Base-by-base conservation (phyloP, 2,329 filamentous ascomycete species). In the Colletotrichum scovillei region DNA sequence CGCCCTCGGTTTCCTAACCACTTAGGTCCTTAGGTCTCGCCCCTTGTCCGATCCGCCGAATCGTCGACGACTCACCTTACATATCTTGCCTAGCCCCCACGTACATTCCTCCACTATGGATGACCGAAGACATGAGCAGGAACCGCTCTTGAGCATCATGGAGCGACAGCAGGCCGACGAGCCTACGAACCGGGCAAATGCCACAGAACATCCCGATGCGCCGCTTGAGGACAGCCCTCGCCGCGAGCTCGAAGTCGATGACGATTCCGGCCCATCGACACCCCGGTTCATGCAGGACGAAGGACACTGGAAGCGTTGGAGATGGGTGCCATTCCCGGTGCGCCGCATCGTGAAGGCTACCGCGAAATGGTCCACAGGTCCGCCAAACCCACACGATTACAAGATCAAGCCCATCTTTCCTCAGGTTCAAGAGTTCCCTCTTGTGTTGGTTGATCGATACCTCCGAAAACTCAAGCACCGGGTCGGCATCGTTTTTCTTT, bases 401-500 rank as follows among this genome's bases (percentile, higher is more conserved):
- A 83, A 79, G 73, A 92, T 93, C 78, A 82, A 84, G 58, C 90
- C 91, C 0, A 74, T 94, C 68, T 89, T 95, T 64, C 92, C 93
- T 2, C 79, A 79, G 14, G 80, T 95, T 14, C 94, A 97, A 80
- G 87, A 90, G 74, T 89, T 89, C 38, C 94, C 94, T 1, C 84
- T 94, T 72, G 82, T 83, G 57, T 82, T 94, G 55, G 79, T 95
- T 70, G 89, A 94, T 75, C 87, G 84, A 67, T 88, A 90, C 76
- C 83, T 94, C 2, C 91, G 92, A 0, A 88, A 88, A 71, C 83
- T 82, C 74, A 88, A 84, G 75, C 90, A 93, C 65, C 89, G 91
- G 53, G 79, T 89, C n/a, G 84, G 84, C 77, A 83, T 93, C 6
- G 84, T 93, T 63, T 81, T 90, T 56, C 82, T 86, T 46, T 92